phyloP scores from a whole-genome alignment of 176 grass and related monocot species.

The Oryza australiensis region DNA sequence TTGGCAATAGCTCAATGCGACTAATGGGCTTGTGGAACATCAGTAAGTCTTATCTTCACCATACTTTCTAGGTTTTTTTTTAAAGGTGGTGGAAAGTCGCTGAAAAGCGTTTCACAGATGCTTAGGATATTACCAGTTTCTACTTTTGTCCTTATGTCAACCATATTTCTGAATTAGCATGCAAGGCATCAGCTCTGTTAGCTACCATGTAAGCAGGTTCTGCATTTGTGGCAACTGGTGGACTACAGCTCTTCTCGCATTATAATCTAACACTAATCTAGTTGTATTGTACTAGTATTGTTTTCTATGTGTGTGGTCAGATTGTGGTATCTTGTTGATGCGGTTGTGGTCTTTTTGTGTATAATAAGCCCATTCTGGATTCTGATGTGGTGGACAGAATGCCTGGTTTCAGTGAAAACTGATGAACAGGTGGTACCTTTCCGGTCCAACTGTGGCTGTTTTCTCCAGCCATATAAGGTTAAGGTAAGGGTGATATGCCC shows the following conservation, averaged over 20 bases:
- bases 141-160: not conserved
- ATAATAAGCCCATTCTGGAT: not conserved
- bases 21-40: not conserved
- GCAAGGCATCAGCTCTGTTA: not conserved
- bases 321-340: not conserved
- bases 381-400: slow-evolving; percentile 1
- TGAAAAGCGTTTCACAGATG: not conserved
- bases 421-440: not conserved
- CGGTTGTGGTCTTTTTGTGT: not conserved
- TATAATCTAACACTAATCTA: not conserved
- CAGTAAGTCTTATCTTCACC: not conserved
- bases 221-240: not conserved
- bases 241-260: not conserved
- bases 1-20: not conserved
- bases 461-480: not conserved
- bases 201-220: not conserved
- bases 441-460: not conserved
- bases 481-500: not conserved
- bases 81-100: not conserved
- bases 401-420: not conserved
- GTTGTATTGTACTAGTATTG: not conserved
- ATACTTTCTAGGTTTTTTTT: not conserved
- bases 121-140: not conserved
- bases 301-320: not conserved
- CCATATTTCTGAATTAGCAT: not conserved